Percentiles rank a stretch among this genome's conserved stretches.
These are phyloP conservation scores for Paecilomyces dactylethromorphus DNA, from an alignment of 2,329 filamentous ascomycete species.

Conservation along the genomic window DNA sequence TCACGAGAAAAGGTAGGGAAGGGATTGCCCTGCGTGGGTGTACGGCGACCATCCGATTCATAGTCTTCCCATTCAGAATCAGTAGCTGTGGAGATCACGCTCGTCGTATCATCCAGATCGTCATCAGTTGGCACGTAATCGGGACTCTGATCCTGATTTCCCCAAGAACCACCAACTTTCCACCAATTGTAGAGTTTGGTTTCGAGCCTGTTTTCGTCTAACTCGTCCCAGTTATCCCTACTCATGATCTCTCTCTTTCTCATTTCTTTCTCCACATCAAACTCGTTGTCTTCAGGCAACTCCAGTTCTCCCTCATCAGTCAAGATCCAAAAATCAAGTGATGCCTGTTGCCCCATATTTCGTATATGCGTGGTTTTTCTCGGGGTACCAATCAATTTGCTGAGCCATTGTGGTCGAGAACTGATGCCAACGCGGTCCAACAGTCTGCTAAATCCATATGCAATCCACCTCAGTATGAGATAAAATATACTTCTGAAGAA, in stretches of 20 bases:
- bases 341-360: slow-evolving; percentile 13
- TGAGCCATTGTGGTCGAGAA: slow-evolving; percentile 58
- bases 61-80: slow-evolving; percentile 46
- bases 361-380: slow-evolving; percentile 11
- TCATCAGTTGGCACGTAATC: slow-evolving; percentile 59
- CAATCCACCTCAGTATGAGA: slow-evolving; percentile 55
- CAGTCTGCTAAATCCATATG: slow-evolving; percentile 47
- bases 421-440: slow-evolving; percentile 56
- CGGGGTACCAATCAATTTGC: slow-evolving; percentile 24
- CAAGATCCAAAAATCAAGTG: slow-evolving; percentile 49
- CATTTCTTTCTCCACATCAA: slow-evolving; percentile 78
- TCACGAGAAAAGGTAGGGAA: slow-evolving; percentile 33
- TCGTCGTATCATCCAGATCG: slow-evolving; percentile 68
- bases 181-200: slow-evolving; percentile 76
- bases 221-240: slow-evolving; percentile 32
- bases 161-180: slow-evolving; percentile 78
- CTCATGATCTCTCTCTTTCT: slow-evolving; percentile 52
- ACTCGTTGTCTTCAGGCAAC: slow-evolving; percentile 54
- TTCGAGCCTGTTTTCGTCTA: slow-evolving; percentile 63
- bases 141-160: slow-evolving; percentile 70
- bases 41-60: slow-evolving; percentile 51
- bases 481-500: slow-evolving; percentile 70
- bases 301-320: slow-evolving; percentile 48
- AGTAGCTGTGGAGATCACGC: slow-evolving; percentile 60
- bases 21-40: slow-evolving; percentile 66